Evolutionary conservation across 1,139 yeast species (phyloP), one percentile per base, ranked within the genome.

Genomic region (Petasospora fabianii): DNA sequence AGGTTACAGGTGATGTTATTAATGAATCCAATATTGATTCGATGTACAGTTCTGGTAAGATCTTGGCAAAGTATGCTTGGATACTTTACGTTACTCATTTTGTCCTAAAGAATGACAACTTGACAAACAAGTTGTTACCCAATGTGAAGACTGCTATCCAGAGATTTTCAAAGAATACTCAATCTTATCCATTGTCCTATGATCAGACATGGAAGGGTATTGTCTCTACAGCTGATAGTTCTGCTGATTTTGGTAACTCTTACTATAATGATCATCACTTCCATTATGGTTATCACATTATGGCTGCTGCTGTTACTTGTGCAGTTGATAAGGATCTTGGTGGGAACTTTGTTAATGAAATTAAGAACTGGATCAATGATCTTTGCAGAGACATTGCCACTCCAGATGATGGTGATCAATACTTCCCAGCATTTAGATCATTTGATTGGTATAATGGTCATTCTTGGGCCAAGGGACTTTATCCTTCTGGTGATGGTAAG

Each of bases 401-500:
- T 50, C 87, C 90, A 8, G 65, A 71, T 20, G 62, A 63, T 18
- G 58, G 71, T 7, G 80, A 84, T 55, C 38, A 59, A 1, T 73
- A 69, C 54, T 84, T 82, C 71, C 92, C 92, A n/a, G 82, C 75
- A 6, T 81, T 75, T 27, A 72, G 94, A 60, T 73, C 82, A 47
- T 84, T 83, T 61, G 92, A 83, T 56, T 84, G 88, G 84, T 84
- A 65, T 59, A 71, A 73, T 42, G 94, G 94, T 2, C 92, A 84
- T 57, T 80, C 88, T 8, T 84, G 86, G 84, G 94, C 94, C 1
- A 80, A 78, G 49, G 94, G 94, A 5, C 63, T 84, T 24, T 82
- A 77, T 58, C 75, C 75, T 12, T 75, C 82, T 51, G 86, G 85
- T 24, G 92, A 84, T 58, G 92, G 92, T 37, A 80, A 80, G 54